These are phyloP conservation scores for Potentilla sterilis DNA, from an alignment of 306 rosid genomes.

Conservation along the genomic window DNA sequence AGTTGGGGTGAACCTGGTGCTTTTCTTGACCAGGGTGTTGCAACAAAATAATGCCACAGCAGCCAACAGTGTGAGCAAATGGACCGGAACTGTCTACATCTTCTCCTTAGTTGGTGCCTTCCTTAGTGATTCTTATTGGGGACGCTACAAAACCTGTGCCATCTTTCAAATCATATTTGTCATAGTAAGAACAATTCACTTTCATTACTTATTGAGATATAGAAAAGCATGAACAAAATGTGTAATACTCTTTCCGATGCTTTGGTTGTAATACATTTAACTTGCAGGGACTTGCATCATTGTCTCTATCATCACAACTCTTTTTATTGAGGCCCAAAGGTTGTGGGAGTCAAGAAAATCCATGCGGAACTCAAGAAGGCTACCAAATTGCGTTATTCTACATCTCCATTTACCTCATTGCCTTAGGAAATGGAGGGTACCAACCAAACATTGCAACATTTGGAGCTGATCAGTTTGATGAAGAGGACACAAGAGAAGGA, in stretches of 20 bases:
- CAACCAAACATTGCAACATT: constrained; percentile 92
- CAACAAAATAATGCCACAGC: constrained; percentile 84
- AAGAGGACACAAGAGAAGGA: constrained; percentile 71
- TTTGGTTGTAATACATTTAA: constrained; percentile 3
- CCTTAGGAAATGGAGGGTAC: constrained; percentile 94
- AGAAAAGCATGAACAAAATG: too few relatives aligned
- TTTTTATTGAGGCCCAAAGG: constrained; percentile 80
- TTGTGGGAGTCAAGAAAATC: constrained; percentile 61
- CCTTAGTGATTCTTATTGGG: constrained; percentile 96
- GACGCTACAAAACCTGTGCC: constrained; percentile 87
- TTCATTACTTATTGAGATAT: neutral
- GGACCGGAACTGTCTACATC: constrained; percentile 94
- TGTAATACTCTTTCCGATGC: neutral
- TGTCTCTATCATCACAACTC: constrained; percentile 72
- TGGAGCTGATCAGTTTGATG: constrained; percentile 97
- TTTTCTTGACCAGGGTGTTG: constrained; percentile 79
- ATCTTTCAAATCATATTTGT: constrained; percentile 85
- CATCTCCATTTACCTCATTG: constrained; percentile 86
- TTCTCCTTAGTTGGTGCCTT: constrained; percentile 98
- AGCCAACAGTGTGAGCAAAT: constrained; percentile 90
- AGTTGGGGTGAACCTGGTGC: constrained; percentile 87
- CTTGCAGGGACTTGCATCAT: constrained; percentile 65
- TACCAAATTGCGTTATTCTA: constrained; percentile 66
- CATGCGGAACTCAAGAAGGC: constrained; percentile 66
- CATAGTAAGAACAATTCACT: constrained; percentile 45